phyloP scores from a whole-genome alignment of 805 yeast genomes.

The Suhomyces faveliae region DNA sequence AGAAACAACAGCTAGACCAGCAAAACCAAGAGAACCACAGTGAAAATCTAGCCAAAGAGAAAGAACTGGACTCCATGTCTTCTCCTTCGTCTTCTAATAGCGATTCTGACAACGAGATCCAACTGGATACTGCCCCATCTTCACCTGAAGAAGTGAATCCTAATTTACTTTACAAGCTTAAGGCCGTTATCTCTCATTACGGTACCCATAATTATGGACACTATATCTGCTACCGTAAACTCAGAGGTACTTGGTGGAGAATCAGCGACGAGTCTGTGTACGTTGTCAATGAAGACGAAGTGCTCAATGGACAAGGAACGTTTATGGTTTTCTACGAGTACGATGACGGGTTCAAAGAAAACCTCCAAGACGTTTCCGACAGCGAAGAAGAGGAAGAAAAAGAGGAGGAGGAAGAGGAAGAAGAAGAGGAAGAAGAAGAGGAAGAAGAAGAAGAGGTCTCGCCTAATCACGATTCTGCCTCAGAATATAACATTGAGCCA shows the following conservation, averaged over 20 bases:
- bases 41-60: too few species aligned
- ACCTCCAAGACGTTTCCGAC: constrained; percentile 7
- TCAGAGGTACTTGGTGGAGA: constrained; percentile 91
- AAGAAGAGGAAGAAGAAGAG: constrained; percentile 7
- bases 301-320: constrained; percentile 77
- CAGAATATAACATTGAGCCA: background rate
- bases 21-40: background rate
- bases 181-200: constrained; percentile 87
- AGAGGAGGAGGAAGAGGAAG: constrained; percentile 11
- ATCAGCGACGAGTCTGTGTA: constrained; percentile 88
- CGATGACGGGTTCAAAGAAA: constrained; percentile 26
- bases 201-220: constrained; percentile 99
- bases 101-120: background rate
- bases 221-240: constrained; percentile 81
- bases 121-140: constrained; percentile 2
- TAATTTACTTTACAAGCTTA: constrained; percentile 62
- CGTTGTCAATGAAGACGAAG: constrained; percentile 77
- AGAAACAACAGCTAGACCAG: constrained; percentile 10
- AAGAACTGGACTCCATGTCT: too few species aligned
- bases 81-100: background rate
- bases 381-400: constrained; percentile 12
- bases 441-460: constrained; percentile 1
- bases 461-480: constrained; percentile 1
- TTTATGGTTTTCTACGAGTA: constrained; percentile 88
- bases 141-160: constrained; percentile 24